These are phyloP conservation scores for Tremellales sp. DNA, from an alignment of 1,284 basidiomycete species.

Conservation along the genomic window DNA sequence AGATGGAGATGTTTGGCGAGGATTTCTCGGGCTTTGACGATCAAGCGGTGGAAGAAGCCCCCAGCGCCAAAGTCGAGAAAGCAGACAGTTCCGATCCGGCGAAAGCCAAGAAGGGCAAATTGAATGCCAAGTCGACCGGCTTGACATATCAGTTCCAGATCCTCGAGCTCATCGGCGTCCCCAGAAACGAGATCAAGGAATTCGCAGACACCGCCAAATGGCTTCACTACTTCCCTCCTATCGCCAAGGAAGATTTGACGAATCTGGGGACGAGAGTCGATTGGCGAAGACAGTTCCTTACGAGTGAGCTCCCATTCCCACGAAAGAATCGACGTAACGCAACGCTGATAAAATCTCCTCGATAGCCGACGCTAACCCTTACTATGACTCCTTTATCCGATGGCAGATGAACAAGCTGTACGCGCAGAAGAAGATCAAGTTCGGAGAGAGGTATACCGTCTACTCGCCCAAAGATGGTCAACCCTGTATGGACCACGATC, in stretches of 20 bases:
- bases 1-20: slow-evolving; percentile 92
- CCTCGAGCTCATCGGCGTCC: slow-evolving; percentile 88
- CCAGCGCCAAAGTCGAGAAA: slow-evolving; percentile 29
- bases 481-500: slow-evolving; percentile 99
- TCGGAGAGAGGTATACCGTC: slow-evolving; percentile 97
- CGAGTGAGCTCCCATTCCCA: slow-evolving; percentile 46
- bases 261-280: slow-evolving; percentile 90
- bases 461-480: slow-evolving; percentile 99
- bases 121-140: slow-evolving; percentile 88
- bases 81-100: slow-evolving; percentile 43
- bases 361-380: slow-evolving; percentile 81
- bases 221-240: slow-evolving; percentile 94
- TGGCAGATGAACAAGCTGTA: slow-evolving; percentile 98
- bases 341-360: slow-evolving; percentile 8
- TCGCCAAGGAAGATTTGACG: slow-evolving; percentile 84
- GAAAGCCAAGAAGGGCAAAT: slow-evolving; percentile 96
- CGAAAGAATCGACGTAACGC: neutral
- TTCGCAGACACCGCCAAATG: slow-evolving; percentile 93
- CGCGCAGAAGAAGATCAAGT: slow-evolving; percentile 85
- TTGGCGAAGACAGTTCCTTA: slow-evolving; percentile 94
- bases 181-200: slow-evolving; percentile 84
- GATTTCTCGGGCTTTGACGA: slow-evolving; percentile 77
- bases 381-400: slow-evolving; percentile 94
- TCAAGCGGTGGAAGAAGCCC: slow-evolving; percentile 25
- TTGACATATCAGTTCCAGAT: slow-evolving; percentile 99